Base-by-base conservation (phyloP, 2,329 filamentous ascomycete genomes). In the Exophiala sideris region DNA sequence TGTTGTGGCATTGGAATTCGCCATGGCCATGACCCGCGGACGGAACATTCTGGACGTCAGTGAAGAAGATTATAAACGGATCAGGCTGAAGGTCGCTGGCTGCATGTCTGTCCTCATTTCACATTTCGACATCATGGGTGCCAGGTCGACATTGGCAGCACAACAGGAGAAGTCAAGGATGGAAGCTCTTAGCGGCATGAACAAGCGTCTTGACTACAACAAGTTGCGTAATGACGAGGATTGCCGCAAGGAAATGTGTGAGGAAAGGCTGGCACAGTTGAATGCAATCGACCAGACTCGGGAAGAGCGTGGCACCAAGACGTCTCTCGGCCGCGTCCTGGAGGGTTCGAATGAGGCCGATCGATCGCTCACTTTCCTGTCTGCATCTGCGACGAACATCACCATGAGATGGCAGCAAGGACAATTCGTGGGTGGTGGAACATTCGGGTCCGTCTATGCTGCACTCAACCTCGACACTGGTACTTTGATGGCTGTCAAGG, bases 41-140 rank as follows among this genome's bases (percentile, higher is more conserved):
- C 86, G 91, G 55, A 91, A 96, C 65, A 95, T 99, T 45, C 74
- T 99, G n/a, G 89, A 87, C 1, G 84, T 99, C 56, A 89, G 87
- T 38, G 90, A 96, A 54, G 83, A 87, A 38, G 92, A 99, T 67
- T 99, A 96, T 68, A 82, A 85, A 5, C 85, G 81, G 59, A 77
- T 99, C 58, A 83, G 92, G 41, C 79, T 84, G 54, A 97, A 96
- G 71, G 94, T 99, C 4, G 91, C 91, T 7, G 92, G 92, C 0
- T 99, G 94, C 71, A 99, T 99, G 94, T 91, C 90, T 16, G 80
- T 99, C 20, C 79, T 99, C 45, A 97, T 99, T 62, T 96, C 91
- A 8, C 94, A 99, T 71, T 99, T 99, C 66, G 94, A 99, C 70
- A 97, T 99, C 71, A 96, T 99, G 88, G 94, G 94, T 20, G 94